phyloP scores from a whole-genome alignment of 345 rosid genomes.

The Eucalyptus erythrocorys region DNA sequence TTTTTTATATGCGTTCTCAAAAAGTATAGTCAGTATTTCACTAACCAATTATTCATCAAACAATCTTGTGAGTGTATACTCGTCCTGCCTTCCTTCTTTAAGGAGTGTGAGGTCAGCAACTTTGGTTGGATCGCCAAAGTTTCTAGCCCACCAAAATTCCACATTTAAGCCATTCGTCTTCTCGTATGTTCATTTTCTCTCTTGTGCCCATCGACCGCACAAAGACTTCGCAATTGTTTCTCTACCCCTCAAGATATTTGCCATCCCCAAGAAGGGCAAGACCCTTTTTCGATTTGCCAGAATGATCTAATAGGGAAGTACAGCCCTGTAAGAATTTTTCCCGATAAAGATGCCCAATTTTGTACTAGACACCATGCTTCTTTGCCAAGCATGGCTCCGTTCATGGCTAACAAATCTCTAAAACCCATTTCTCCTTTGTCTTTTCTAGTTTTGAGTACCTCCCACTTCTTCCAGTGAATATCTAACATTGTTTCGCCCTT shows the following conservation, averaged over 20 bases:
- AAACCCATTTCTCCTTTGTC: no score
- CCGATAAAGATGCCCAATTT: no score
- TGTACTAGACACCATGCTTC: no score
- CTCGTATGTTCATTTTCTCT: no score
- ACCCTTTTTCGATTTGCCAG: background rate
- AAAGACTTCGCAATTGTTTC: background rate
- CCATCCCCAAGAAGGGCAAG: background rate
- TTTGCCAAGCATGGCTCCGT: no score
- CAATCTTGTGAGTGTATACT: background rate
- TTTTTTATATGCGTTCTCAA: fast-evolving
- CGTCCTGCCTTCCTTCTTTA: background rate
- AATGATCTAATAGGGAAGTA: no score
- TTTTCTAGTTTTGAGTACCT: no score
- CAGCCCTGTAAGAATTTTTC: no score
- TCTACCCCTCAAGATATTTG: background rate
- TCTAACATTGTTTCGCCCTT: no score
- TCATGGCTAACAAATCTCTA: no score
- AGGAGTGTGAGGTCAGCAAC: background rate
- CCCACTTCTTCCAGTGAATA: no score
- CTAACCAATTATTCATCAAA: background rate
- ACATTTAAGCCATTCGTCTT: fast-evolving
- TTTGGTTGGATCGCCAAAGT: background rate
- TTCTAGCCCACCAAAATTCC: background rate
- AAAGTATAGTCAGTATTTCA: no score
- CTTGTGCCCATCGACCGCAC: fast-evolving